phyloP scores from a whole-genome alignment of 805 yeast species.

The Martiniozyma abietophila region DNA sequence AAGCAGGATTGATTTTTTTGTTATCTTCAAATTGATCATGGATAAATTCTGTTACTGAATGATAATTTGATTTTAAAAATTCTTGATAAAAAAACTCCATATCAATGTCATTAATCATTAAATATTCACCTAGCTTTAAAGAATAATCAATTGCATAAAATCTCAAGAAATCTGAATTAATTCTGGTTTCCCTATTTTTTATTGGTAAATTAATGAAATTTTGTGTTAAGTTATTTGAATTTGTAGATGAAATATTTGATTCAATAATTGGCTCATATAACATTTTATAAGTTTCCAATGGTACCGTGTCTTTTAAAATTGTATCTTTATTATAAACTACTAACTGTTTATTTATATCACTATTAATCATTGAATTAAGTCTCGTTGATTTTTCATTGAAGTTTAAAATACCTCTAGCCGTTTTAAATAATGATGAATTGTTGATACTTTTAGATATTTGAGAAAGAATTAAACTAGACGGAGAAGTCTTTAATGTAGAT shows the following conservation, averaged over 20 bases:
- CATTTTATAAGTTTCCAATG: constrained; percentile 2
- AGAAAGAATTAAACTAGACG: too few species aligned
- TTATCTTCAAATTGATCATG: constrained; percentile 6
- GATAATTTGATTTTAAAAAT: constrained; percentile 18
- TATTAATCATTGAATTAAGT: too few species aligned
- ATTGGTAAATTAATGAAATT: background rate
- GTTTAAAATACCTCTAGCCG: background rate
- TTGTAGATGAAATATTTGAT: background rate
- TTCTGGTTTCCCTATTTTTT: constrained; percentile 36
- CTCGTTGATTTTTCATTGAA: background rate
- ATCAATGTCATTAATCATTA: constrained; percentile 26
- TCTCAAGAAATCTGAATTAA: constrained; percentile 40
- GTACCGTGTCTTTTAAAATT: constrained; percentile 3
- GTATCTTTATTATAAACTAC: constrained; percentile 2
- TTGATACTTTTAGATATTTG: too few species aligned
- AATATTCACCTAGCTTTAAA: constrained; percentile 24
- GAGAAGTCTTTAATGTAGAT: too few species aligned
- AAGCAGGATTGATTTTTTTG: background rate
- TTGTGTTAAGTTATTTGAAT: background rate
- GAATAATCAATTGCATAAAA: constrained; percentile 41
- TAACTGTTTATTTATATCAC: too few species aligned
- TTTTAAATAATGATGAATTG: background rate
- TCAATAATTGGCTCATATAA: background rate
- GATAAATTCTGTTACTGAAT: constrained; percentile 20
- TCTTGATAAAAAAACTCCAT: constrained; percentile 25